Evolutionary conservation across 225 moss, liverwort and hornwort species (phyloP).

Genomic region (Sphagnum contortum): DNA sequence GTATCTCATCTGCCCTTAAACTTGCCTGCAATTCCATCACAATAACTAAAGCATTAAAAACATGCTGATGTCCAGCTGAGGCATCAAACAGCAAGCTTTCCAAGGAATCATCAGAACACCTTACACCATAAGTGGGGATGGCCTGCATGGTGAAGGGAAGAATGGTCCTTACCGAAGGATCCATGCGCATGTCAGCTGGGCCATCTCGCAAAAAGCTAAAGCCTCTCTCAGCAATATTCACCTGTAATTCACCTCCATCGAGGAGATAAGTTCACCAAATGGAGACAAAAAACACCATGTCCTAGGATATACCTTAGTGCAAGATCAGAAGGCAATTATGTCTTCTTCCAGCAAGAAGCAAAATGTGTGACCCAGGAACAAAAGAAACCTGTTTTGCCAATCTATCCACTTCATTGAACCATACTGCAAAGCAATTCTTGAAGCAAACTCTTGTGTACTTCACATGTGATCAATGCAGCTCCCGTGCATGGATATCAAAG

Average conservation of each 20-base stretch:
- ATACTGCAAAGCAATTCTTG: too few species aligned
- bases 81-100: background rate
- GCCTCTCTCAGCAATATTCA: conserved; percentile 79
- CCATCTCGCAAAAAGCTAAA: conserved; percentile 97
- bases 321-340: too few species aligned
- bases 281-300: too few species aligned
- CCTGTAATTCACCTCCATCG: conserved; percentile 20
- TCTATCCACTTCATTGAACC: too few species aligned
- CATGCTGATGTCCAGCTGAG: background rate
- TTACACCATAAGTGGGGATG: background rate
- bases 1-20: conserved; percentile 75
- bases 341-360: too few species aligned
- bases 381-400: too few species aligned
- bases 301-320: too few species aligned
- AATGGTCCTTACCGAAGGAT: conserved; percentile 65
- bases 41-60: background rate
- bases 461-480: too few species aligned
- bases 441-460: too few species aligned
- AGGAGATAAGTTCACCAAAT: background rate
- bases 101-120: background rate
- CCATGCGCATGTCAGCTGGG: conserved; percentile 98
- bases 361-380: too few species aligned
- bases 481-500: too few species aligned
- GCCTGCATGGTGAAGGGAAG: background rate
- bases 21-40: conserved; percentile 38